Conservation (phyloP, 495 filamentous ascomycete species). For the Hyaloscypha finlandica region DNA sequence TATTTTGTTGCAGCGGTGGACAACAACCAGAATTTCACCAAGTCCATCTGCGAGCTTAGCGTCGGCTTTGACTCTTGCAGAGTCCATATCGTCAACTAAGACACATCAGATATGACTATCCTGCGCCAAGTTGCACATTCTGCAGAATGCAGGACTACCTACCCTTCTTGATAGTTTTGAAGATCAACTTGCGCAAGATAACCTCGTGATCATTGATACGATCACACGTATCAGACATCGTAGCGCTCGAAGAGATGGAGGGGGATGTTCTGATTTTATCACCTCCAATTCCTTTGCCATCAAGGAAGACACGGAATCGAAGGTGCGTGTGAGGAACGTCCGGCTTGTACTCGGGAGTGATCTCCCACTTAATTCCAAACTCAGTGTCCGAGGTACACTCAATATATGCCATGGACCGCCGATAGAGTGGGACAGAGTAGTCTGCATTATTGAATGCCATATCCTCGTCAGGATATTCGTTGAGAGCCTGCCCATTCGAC, state of each 20-base stretch:
- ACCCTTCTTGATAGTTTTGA: slow-evolving; percentile 30
- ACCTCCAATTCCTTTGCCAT: slow-evolving; percentile 10
- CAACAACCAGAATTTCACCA: slow-evolving; percentile 33
- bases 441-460: not conserved
- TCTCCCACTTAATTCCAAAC: slow-evolving; percentile 25
- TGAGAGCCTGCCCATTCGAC: slow-evolving; percentile 27
- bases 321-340: slow-evolving; percentile 4
- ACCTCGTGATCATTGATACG: too few relatives aligned
- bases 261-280: too few relatives aligned
- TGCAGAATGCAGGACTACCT: not conserved
- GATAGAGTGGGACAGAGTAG: not conserved
- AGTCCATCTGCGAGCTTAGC: slow-evolving; percentile 25
- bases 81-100: slow-evolving; percentile 35
- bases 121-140: not conserved
- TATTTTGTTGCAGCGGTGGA: slow-evolving; percentile 12
- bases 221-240: too few relatives aligned
- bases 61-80: slow-evolving; percentile 34
- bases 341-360: slow-evolving; percentile 13
- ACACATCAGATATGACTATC: slow-evolving; percentile 4
- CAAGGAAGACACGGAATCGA: slow-evolving; percentile 15
- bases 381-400: slow-evolving; percentile 35
- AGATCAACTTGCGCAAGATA: too few relatives aligned
- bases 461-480: slow-evolving; percentile 38
- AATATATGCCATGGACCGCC: slow-evolving; percentile 33
- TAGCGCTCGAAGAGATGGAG: too few relatives aligned